Evolutionary conservation across 2,329 filamentous ascomycete genomes (phyloP).

Genomic region (Pyrenochaeta sp.): DNA sequence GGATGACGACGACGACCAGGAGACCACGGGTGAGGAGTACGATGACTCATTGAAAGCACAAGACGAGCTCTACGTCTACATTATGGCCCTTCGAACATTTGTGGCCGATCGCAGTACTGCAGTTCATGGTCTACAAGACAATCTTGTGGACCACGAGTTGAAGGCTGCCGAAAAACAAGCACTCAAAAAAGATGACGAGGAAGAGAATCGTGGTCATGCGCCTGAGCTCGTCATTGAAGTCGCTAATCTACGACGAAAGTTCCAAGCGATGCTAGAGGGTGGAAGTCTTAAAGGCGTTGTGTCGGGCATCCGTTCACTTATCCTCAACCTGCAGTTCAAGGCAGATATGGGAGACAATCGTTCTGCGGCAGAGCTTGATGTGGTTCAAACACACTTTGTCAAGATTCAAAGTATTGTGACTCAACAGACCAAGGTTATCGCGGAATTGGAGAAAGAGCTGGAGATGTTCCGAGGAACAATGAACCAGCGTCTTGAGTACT

Average conservation of each 20-base stretch:
- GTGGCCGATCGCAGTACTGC: slow-evolving; percentile 80
- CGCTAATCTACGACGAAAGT: slow-evolving; percentile 54
- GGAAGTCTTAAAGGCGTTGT: slow-evolving; percentile 76
- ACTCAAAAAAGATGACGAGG: slow-evolving; percentile 60
- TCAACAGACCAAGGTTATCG: slow-evolving; percentile 61
- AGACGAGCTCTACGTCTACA: slow-evolving; percentile 87
- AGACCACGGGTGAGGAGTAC: slow-evolving; percentile 88
- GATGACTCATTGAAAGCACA: slow-evolving; percentile 86
- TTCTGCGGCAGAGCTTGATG: slow-evolving; percentile 67
- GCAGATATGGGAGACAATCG: slow-evolving; percentile 62
- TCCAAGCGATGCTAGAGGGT: slow-evolving; percentile 60
- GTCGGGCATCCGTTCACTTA: slow-evolving; percentile 71
- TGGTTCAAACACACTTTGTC: slow-evolving; percentile 70
- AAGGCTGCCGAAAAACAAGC: slow-evolving; percentile 68
- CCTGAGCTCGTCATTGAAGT: slow-evolving; percentile 70
- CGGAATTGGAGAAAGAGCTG: slow-evolving; percentile 70
- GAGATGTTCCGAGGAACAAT: slow-evolving; percentile 79
- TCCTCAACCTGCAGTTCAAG: slow-evolving; percentile 66
- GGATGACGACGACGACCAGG: slow-evolving; percentile 76
- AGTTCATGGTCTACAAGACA: slow-evolving; percentile 78
- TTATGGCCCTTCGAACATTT: slow-evolving; percentile 76
- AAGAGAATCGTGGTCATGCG: slow-evolving; percentile 67
- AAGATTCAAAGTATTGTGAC: slow-evolving; percentile 62
- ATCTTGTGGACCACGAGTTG: slow-evolving; percentile 76
- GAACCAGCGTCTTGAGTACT: slow-evolving; percentile 88